These are phyloP conservation scores for Leishmania martiniquensis DNA, from an alignment of 208 protist genomes.

Conservation along the genomic window DNA sequence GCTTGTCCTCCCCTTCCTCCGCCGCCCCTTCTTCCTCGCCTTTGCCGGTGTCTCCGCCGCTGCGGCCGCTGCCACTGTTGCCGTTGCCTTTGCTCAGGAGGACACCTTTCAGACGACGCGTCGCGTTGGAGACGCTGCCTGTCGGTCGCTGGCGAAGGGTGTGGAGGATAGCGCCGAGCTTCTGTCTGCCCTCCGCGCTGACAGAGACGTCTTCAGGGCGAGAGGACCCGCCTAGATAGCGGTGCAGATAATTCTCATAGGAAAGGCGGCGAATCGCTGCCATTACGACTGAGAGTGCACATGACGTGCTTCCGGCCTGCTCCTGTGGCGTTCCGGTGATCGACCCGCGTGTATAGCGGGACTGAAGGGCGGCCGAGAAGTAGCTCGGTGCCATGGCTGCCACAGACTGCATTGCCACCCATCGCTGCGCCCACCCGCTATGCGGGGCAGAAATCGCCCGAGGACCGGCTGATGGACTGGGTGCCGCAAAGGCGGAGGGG, in stretches of 20 bases:
- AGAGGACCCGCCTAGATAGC: not conserved
- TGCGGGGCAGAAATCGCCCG: not conserved
- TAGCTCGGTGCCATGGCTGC: slow-evolving; percentile 4
- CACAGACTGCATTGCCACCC: slow-evolving; percentile 7
- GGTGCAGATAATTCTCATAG: not conserved
- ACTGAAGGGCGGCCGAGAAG: slow-evolving; percentile 17
- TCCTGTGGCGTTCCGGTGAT: too few species aligned
- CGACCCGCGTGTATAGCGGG: slow-evolving; percentile 3
- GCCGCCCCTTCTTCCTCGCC: slow-evolving; percentile 15
- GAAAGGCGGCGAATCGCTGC: not conserved
- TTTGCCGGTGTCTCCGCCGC: slow-evolving; percentile 14
- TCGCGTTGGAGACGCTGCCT: not conserved
- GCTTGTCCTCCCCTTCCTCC: slow-evolving; percentile 40
- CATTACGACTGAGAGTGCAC: slow-evolving; percentile 4
- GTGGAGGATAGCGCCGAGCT: not conserved
- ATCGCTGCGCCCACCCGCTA: slow-evolving; percentile 6
- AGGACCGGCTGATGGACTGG: not conserved
- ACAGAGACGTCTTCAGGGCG: not conserved
- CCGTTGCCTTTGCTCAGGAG: slow-evolving; percentile 13
- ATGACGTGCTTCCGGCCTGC: not conserved
- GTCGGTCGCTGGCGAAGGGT: not conserved
- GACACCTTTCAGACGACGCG: not conserved
- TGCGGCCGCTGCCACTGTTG: slow-evolving; percentile 2
- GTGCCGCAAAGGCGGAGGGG: not conserved
- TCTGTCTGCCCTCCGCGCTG: not conserved